phyloP scores from a whole-genome alignment of 768 basidiomycete species.

The Paxillus involutus region DNA sequence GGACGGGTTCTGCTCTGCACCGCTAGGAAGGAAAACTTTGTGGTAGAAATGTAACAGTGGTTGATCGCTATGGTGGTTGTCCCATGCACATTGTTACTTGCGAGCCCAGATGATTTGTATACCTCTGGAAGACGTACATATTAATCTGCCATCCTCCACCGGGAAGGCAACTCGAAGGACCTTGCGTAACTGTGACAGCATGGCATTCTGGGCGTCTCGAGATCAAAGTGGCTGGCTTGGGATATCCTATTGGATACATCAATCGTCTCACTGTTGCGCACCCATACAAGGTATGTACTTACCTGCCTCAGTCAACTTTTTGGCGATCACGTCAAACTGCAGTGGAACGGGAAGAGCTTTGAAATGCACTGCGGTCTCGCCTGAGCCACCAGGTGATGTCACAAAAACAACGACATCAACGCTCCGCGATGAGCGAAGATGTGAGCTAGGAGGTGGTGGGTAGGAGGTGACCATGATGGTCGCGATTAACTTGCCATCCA shows the following conservation, averaged over 20 bases:
- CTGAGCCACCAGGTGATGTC: not conserved
- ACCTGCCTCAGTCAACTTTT: not conserved
- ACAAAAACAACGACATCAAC: not conserved
- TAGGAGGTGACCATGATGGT: too few species aligned
- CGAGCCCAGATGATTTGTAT: not conserved
- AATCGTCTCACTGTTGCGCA: not conserved
- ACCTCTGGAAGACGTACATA: not conserved
- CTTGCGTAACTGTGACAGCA: not conserved
- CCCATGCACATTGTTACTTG: not conserved
- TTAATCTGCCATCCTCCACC: not conserved
- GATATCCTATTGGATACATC: not conserved
- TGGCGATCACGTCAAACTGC: not conserved
- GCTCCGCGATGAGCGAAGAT: not conserved
- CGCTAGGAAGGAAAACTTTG: not conserved
- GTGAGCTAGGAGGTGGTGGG: too few species aligned
- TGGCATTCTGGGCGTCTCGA: not conserved
- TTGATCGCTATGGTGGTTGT: not conserved
- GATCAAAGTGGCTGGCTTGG: not conserved
- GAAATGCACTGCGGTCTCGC: not conserved
- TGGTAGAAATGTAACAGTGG: not conserved
- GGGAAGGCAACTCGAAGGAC: not conserved
- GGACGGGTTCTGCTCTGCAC: not conserved
- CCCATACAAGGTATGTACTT: not conserved
- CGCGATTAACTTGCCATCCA: too few species aligned
- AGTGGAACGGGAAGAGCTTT: not conserved